Conservation (phyloP, 352 stramenopile genomes). For the Phytophthora uliginosa region DNA sequence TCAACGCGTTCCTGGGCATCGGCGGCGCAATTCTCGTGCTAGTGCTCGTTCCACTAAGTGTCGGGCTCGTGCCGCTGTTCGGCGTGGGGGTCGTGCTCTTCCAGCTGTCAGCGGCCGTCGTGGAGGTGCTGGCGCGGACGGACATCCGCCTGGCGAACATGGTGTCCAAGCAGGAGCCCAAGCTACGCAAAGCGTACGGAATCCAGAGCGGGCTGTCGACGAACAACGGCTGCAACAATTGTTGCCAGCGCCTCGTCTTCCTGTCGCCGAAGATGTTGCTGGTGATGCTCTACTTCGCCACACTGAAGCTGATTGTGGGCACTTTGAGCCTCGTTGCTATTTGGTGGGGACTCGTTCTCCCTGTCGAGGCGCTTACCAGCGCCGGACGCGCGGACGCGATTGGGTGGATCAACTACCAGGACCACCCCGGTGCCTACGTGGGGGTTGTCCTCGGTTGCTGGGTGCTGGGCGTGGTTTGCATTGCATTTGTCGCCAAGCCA, state of each 20-base stretch:
- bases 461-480: constrained; percentile 16
- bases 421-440: constrained; percentile 22
- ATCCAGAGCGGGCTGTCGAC: constrained; percentile 40
- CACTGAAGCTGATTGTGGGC: constrained; percentile 52
- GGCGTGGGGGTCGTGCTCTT: constrained; percentile 37
- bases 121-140: constrained; percentile 21
- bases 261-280: constrained; percentile 39
- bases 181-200: constrained; percentile 27
- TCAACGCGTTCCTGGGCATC: constrained; percentile 36
- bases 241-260: constrained; percentile 27
- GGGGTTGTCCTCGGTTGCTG: constrained; percentile 13
- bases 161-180: constrained; percentile 9
- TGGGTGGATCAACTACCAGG: constrained; percentile 29
- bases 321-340: constrained; percentile 43
- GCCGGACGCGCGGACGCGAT: constrained; percentile 24
- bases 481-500: constrained; percentile 24
- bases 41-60: constrained; percentile 34
- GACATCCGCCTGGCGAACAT: constrained; percentile 44
- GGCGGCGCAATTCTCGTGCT: constrained; percentile 35
- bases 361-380: constrained; percentile 43
- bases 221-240: constrained; percentile 26
- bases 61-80: constrained; percentile 37
- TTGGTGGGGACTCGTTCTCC: constrained; percentile 34
- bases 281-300: constrained; percentile 56
- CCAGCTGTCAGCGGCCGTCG: constrained; percentile 37